Conservation (phyloP, 257 asterid species). For the Cordia subcordata region DNA sequence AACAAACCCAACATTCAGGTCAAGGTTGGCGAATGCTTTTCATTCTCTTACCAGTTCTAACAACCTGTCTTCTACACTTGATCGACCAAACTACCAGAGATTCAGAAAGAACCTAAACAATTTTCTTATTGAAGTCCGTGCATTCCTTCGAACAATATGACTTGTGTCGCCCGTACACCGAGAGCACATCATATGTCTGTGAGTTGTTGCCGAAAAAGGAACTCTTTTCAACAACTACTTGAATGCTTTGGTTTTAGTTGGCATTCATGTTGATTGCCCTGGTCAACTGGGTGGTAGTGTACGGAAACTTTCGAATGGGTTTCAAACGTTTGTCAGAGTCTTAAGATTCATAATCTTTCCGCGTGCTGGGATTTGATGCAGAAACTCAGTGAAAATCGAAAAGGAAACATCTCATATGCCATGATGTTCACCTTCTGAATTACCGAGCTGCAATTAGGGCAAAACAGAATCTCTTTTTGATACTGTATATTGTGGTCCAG, state of each 20-base stretch:
- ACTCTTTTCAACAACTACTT: background rate
- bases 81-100: conserved; percentile 75
- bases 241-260: background rate
- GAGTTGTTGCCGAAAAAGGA: no score
- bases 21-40: conserved; percentile 71
- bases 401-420: no score
- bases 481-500: no score
- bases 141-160: conserved; percentile 77
- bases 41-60: conserved; percentile 75
- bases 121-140: conserved; percentile 86
- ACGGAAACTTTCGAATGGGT: no score
- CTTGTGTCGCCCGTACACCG: conserved; percentile 1
- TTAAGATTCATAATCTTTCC: no score
- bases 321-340: no score
- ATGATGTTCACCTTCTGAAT: no score
- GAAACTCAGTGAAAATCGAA: no score
- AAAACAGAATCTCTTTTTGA: no score
- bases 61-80: conserved; percentile 66
- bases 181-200: background rate
- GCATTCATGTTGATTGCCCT: background rate
- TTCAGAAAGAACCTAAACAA: conserved; percentile 73
- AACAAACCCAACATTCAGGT: conserved; percentile 45
- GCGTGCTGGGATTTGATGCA: no score
- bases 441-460: no score
- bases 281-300: no score